These are phyloP conservation scores for Macrophomina phaseolina DNA, from an alignment of 2,329 filamentous ascomycete genomes.

Conservation along the genomic window DNA sequence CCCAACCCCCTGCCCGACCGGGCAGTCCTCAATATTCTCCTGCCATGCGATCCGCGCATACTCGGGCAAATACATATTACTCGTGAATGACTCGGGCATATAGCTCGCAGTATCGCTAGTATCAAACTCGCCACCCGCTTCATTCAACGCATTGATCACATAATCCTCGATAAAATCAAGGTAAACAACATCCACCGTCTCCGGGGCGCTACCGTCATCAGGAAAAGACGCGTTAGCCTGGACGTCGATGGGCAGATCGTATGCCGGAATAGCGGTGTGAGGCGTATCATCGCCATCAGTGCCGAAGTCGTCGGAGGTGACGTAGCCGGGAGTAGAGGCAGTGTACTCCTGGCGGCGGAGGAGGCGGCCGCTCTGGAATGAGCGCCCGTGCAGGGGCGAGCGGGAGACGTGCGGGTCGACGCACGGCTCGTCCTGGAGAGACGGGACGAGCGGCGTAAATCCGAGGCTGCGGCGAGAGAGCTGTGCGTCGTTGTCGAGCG, in stretches of 20 bases:
- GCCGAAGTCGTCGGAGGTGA: conserved; percentile 63
- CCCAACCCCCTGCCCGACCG: conserved; percentile 44
- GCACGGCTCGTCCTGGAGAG: conserved; percentile 51
- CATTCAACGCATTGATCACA: conserved; percentile 44
- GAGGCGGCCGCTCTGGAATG: conserved; percentile 46
- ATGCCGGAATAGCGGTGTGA: conserved; percentile 56
- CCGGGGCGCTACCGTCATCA: conserved; percentile 47
- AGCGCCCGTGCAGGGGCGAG: conserved; percentile 36
- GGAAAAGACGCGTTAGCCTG: conserved; percentile 58
- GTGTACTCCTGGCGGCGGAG: conserved; percentile 56
- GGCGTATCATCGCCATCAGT: conserved; percentile 62
- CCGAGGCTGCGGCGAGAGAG: conserved; percentile 39
- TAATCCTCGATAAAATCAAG: conserved; percentile 55
- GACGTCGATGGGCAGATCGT: conserved; percentile 57
- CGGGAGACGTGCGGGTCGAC: conserved; percentile 52
- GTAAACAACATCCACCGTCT: conserved; percentile 60
- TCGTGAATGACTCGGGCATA: conserved; percentile 48
- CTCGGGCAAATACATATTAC: conserved; percentile 48
- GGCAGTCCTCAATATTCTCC: conserved; percentile 46
- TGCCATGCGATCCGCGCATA: conserved; percentile 52
- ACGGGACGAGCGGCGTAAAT: conserved; percentile 1
- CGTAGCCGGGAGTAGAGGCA: conserved; percentile 55
- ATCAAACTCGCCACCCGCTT: conserved; percentile 41
- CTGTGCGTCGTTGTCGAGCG: conserved; percentile 38
- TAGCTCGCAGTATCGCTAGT: conserved; percentile 44